Conservation (phyloP, 2,329 filamentous ascomycete species). For the Mycogone perniciosa region DNA sequence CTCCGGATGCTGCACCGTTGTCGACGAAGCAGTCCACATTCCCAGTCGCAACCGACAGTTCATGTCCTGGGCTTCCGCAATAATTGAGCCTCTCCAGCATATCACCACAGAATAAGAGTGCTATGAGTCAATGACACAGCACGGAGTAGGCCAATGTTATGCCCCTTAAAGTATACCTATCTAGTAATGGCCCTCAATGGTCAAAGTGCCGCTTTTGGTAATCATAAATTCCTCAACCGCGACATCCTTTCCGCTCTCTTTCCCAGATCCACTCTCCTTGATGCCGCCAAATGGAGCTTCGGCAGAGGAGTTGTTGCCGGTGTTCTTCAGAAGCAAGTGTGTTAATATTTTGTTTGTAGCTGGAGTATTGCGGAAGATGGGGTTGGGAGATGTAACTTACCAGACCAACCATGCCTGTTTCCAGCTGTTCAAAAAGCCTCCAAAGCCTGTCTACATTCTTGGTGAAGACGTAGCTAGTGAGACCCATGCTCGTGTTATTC, state of each 20-base stretch:
- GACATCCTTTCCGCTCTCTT: slow-evolving; percentile 42
- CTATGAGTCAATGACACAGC: too few species aligned
- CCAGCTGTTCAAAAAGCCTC: slow-evolving; percentile 41
- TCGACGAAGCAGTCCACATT: too few species aligned
- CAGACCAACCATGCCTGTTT: slow-evolving; percentile 35
- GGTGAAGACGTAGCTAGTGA: slow-evolving; percentile 67
- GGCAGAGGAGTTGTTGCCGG: slow-evolving; percentile 35
- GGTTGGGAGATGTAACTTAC: slow-evolving; percentile 20
- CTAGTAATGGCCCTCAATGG: slow-evolving; percentile 23
- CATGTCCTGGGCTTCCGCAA: too few species aligned
- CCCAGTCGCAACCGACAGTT: too few species aligned
- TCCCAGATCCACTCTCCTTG: slow-evolving; percentile 42
- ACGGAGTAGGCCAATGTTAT: too few species aligned
- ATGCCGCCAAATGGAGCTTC: slow-evolving; percentile 43
- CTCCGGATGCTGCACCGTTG: too few species aligned
- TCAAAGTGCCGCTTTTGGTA: slow-evolving; percentile 40
- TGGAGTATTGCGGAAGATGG: not conserved
- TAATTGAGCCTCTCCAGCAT: too few species aligned
- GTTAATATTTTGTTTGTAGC: not conserved
- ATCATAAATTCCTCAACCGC: slow-evolving; percentile 41
- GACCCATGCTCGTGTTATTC: slow-evolving; percentile 60
- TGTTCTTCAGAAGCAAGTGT: slow-evolving; percentile 24
- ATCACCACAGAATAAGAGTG: too few species aligned
- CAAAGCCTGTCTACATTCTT: slow-evolving; percentile 35
- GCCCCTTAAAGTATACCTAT: too few species aligned